Base-by-base conservation (phyloP, 345 rosid species). In the Populus deltoides region DNA sequence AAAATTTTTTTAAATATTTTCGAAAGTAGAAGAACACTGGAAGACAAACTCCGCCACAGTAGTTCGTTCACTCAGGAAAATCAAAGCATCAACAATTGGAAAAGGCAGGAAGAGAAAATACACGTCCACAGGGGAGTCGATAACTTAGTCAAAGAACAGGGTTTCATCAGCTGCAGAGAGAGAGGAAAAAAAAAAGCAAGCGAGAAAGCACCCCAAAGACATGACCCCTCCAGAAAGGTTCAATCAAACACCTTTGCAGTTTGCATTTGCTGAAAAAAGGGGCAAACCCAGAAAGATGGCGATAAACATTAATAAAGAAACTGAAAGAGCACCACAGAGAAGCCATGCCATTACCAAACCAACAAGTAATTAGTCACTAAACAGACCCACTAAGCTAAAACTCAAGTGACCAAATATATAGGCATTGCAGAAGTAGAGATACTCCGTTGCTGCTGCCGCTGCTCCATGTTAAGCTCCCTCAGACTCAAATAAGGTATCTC, bases 381-480 rank as follows among this genome's bases (percentile, higher is more conserved):
- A 35, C 27, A 22, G 15, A 17, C 3, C 7, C 31, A 24, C 24
- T 25, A 39, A 15, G 39, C 35, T 0, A n/a, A 62, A 47, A 45
- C 13, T 22, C 33, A 82, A 38, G 80, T 79, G 45, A 82, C 82
- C 70, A 82, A 66, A 57, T 82, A 82, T 5, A 79, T 79, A 4
- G 85, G 82, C 71, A 22, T 66, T 6, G 82, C 59, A 17, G 94
- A 89, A 59, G 89, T 84, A 63, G 94, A 87, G 47, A 80, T 75
- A 83, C 93, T 91, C 62, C 47, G 47, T 10, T 41, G 47, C 39
- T 88, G 85, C 68, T 85, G 87, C 24, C 67, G 84, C 77, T 81
- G 73, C 69, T 88, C 97, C 97, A 85, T 86, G 86, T 78, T 92
- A 22, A 91, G 90, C 79, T 95, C 94, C 81, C 92, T 87, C 74